Percentiles rank a stretch among this genome's conserved stretches.
phyloP scores from a whole-genome alignment of 2,329 filamentous ascomycete genomes.

The Capronia epimyces region DNA sequence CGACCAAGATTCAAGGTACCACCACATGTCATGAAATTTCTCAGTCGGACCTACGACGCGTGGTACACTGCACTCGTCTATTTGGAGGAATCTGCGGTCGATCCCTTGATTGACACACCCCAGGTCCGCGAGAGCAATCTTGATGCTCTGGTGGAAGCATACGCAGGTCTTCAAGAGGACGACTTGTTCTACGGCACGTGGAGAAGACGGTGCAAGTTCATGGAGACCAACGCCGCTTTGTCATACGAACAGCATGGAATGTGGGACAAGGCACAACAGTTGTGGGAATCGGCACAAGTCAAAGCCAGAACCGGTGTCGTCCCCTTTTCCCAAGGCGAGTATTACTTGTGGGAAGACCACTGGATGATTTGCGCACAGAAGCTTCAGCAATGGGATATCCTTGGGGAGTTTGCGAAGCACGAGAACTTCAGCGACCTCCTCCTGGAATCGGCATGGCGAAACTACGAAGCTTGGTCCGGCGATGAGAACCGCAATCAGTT shows the following conservation, averaged over 20 bases:
- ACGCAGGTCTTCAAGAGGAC: constrained; percentile 84
- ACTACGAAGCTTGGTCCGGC: constrained; percentile 89
- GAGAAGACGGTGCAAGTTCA: constrained; percentile 89
- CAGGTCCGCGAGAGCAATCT: constrained; percentile 87
- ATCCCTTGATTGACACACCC: constrained; percentile 75
- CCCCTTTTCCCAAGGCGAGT: constrained; percentile 92
- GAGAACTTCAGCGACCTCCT: constrained; percentile 97
- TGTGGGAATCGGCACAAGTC: constrained; percentile 95
- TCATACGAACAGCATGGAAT: constrained; percentile 99
- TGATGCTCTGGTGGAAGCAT: constrained; percentile 90
- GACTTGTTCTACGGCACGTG: constrained; percentile 97
- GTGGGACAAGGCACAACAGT: constrained; percentile 97
- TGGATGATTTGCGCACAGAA: constrained; percentile 98
- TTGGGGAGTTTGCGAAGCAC: constrained; percentile 96
- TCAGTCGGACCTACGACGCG: constrained; percentile 86
- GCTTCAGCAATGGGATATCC: constrained; percentile 96
- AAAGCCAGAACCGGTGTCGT: constrained; percentile 95
- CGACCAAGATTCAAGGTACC: constrained; percentile 87
- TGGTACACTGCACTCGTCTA: constrained; percentile 95
- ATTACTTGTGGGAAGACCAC: constrained; percentile 99
- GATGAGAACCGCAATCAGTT: constrained; percentile 81
- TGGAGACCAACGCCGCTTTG: constrained; percentile 93
- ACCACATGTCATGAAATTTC: constrained; percentile 91
- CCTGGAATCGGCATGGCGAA: constrained; percentile 91
- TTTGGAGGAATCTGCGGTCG: constrained; percentile 81